Percentiles rank a stretch among this genome's conserved stretches.
Evolutionary conservation across 345 rosid genomes (phyloP).

Genomic region (Turritis glabra): DNA sequence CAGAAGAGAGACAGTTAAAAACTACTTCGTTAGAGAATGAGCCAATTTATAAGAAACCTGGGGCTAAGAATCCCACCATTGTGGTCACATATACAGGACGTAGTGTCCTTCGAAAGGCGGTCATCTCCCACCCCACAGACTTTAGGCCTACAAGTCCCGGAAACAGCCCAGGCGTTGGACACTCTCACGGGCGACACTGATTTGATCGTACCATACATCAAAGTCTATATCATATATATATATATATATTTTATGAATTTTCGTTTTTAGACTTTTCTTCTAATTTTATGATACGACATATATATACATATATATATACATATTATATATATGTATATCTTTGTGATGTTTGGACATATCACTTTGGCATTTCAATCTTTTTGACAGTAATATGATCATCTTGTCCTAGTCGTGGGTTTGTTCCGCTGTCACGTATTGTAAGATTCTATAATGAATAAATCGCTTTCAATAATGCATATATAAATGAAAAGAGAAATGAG

Average conservation of each 20-base stretch:
- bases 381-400: conserved; percentile 19
- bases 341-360: conserved; percentile 11
- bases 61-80: background rate
- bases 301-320: no score
- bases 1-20: conserved; percentile 29
- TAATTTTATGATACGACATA: background rate
- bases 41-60: background rate
- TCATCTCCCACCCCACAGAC: conserved; percentile 26
- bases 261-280: conserved; percentile 1
- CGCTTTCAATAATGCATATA: no score
- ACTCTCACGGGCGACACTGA: conserved; percentile 36
- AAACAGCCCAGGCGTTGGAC: conserved; percentile 45
- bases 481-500: no score
- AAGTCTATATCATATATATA: conserved; percentile 10
- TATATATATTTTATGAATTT: conserved; percentile 2
- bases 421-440: conserved; percentile 21
- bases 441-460: conserved; percentile 24
- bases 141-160: conserved; percentile 41
- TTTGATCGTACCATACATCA: conserved; percentile 11
- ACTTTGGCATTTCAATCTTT: conserved; percentile 7
- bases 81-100: conserved; percentile 13
- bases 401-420: conserved; percentile 15
- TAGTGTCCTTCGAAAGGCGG: conserved; percentile 2
- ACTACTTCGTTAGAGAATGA: conserved; percentile 1
- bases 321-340: background rate